Evolutionary conservation across 2,329 filamentous ascomycete species (phyloP), one percentile per base, ranked within the genome.

Genomic region (Macrophomina phaseolina): DNA sequence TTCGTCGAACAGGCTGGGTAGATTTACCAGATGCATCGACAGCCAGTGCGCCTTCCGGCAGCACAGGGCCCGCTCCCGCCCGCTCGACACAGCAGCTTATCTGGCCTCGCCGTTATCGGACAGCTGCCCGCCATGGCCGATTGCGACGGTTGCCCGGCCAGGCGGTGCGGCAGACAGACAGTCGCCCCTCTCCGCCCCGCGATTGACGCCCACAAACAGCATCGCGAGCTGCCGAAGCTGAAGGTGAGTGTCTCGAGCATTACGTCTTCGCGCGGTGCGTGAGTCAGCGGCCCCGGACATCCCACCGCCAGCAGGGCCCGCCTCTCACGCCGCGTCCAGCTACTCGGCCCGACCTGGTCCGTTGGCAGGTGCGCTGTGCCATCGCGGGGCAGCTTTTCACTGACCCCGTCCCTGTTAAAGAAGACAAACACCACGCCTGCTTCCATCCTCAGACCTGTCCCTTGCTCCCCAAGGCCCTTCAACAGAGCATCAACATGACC

Each of bases 401-500:
- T 65, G 51, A 56, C 63, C 6, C 23, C 48, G 18, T 34, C 51
- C 60, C 40, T 16, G 40, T 61, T 61, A 46, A 61, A 61, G 28
- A 40, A 46, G 36, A 30, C 56, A 2, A 28, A 23, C 56, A 48
- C 56, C 23, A 61, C 40, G 28, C 49, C 30, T 45, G 40, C 40
- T 45, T 45, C 40, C 11, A 14, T 14, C 40, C 6, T 14, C 40
- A 45, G 14, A 45, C 40, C 9, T n/a, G 8, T 14, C 12, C 40
- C 42, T 5, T 8, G 9, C 30, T 49, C 8, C 11, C 30, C 30
- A 32, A 38, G 5, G 48, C 66, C 66, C 49, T 58, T 64, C 58
- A 66, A 66, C 55, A 68, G 40, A 66, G 46, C 36, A 74, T 78
- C 75, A 77, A 78, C 74, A 80, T 80, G 78, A 75, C 74, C 23